Conservation (phyloP, 441 rosid species). For the Populus trichocarpa region DNA sequence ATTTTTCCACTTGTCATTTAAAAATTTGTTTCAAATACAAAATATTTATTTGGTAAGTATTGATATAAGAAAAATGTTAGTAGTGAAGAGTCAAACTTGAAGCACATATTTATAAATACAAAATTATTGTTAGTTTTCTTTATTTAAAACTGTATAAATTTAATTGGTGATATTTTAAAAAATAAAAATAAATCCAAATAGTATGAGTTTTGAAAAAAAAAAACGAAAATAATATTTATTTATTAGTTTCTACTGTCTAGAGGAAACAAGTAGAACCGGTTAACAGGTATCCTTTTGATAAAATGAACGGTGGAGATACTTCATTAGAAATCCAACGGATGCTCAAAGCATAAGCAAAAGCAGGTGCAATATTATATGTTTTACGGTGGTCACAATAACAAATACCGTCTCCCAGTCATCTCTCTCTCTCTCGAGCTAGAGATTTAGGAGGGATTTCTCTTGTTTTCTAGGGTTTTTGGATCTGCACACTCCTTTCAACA, state of each 20-base stretch:
- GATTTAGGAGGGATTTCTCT: not conserved
- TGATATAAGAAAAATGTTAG: too few species aligned
- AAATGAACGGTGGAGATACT: not conserved
- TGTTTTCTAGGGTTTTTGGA: not conserved
- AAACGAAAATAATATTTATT: too few species aligned
- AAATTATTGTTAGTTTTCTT: too few species aligned
- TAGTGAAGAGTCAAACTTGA: too few species aligned
- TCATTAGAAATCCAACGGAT: not conserved
- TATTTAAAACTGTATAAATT: too few species aligned
- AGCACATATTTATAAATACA: not conserved
- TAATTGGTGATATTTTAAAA: not conserved
- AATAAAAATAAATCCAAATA: too few species aligned
- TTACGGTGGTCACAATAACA: not conserved
- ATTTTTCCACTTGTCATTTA: not conserved
- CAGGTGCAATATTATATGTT: not conserved
- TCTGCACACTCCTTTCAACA: not conserved
- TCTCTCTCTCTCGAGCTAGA: not conserved
- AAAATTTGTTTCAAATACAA: too few species aligned
- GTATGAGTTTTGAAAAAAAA: too few species aligned
- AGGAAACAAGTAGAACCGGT: not conserved
- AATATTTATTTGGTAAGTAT: too few species aligned
- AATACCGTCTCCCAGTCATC: not conserved
- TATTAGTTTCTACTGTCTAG: not conserved
- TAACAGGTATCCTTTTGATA: not conserved
- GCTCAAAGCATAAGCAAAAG: not conserved